These are phyloP conservation scores for Apium graveolens DNA, from an alignment of 129 eudicot species.

Conservation along the genomic window DNA sequence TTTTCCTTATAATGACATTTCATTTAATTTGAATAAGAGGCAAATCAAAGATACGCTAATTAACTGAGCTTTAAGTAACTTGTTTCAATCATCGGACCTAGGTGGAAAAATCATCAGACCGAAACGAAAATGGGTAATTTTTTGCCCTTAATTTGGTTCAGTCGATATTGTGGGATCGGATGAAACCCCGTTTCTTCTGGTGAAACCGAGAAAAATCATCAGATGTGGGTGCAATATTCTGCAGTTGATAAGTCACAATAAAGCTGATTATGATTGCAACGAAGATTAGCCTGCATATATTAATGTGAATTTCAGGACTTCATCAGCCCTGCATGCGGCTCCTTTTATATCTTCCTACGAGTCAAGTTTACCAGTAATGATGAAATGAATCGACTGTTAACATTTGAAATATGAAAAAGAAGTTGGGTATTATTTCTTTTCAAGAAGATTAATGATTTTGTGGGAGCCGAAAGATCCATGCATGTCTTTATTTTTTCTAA, in stretches of 20 bases:
- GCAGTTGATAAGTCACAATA: background rate
- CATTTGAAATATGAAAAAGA: background rate
- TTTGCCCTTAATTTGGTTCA: too few species aligned
- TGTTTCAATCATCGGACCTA: too few species aligned
- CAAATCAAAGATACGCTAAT: too few species aligned
- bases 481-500: too few species aligned
- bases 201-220: background rate
- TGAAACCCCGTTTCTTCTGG: too few species aligned
- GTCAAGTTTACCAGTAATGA: background rate
- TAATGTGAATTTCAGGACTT: background rate
- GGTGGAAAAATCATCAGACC: too few species aligned
- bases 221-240: background rate
- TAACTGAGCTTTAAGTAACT: too few species aligned
- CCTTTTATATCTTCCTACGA: background rate
- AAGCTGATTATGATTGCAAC: background rate
- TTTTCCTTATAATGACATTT: too few species aligned
- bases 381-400: background rate
- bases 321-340: background rate
- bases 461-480: background rate
- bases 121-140: too few species aligned
- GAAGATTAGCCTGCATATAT: background rate
- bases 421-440: background rate
- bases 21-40: too few species aligned
- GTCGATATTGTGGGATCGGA: too few species aligned
- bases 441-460: background rate